Evolutionary conservation across 2,329 filamentous ascomycete genomes (phyloP), one percentile per base, ranked within the genome.

Genomic region (Leptographium galeiforme): DNA sequence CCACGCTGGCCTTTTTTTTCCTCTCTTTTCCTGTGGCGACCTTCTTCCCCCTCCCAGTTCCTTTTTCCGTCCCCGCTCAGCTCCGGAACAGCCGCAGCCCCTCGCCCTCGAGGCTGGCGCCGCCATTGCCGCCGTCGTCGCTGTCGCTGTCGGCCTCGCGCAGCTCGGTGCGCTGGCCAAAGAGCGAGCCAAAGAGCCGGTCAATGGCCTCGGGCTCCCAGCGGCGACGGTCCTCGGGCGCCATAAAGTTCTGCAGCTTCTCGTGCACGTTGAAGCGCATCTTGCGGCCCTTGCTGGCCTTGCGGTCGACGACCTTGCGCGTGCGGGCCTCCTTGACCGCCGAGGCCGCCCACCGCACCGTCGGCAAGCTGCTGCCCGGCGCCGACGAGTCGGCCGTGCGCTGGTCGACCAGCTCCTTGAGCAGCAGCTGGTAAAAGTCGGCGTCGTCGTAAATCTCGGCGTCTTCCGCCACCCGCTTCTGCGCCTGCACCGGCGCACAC

Each of bases 211-310:
- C 77, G 59, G 85, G 81, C 57, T 87, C 86, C 93, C 93, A 98
- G 16, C 67, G 69, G 4, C 85, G 77, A 52, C 87, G 75, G 65
- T 95, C 87, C 66, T 96, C 89, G 0, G 89, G 84, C 12, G 90
- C 90, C 89, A 96, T 96, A 64, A 97, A 97, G 67, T 96, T 96
- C 71, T 95, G 88, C 63, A 98, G 69, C 73, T 97, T 97, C 72
- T 97, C 91, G 64, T 97, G 90, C 47, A 96, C 89, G 16, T 87
- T 93, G 69, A 91, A 98, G 41, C 89, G 78, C 77, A 98, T 79
- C 72, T 96, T 96, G 50, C 93, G 76, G 7, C 93, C 93, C 70
- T 97, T 97, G 66, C 88, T 95, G 0, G 93, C 93, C 66, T 90
- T 93, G 19, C 90, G 90, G 66, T 98, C 93, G 6, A 97, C 87